Evolutionary conservation across 1,284 basidiomycete species (phyloP).

Genomic region (Pseudomicrostroma phylloplanum): DNA sequence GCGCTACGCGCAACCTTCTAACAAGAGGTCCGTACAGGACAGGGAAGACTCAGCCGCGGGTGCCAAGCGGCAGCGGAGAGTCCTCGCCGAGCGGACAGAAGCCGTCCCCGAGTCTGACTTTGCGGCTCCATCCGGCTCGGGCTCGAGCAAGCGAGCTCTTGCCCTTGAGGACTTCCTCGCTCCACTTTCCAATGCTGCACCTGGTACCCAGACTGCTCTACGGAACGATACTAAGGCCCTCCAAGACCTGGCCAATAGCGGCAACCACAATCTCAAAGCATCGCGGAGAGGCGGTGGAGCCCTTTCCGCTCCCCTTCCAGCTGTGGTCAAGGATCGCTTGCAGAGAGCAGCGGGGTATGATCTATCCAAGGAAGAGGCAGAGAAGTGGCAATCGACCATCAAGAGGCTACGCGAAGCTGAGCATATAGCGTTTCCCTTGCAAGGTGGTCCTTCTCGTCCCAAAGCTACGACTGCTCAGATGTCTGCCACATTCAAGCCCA

Average conservation of each 20-base stretch:
- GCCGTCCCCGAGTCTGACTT: constrained; percentile 63
- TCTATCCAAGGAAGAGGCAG: constrained; percentile 80
- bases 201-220: constrained; percentile 23
- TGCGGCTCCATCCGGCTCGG: constrained; percentile 35
- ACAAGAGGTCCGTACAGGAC: constrained; percentile 4
- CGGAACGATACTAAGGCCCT: constrained; percentile 34
- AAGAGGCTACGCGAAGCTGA: constrained; percentile 62
- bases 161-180: constrained; percentile 67
- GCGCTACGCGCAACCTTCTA: neutral
- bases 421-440: constrained; percentile 83
- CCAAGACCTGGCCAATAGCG: constrained; percentile 9
- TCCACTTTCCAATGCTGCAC: constrained; percentile 50
- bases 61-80: constrained; percentile 58
- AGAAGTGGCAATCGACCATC: constrained; percentile 88
- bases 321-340: constrained; percentile 76
- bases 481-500: constrained; percentile 59
- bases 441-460: constrained; percentile 53
- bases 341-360: constrained; percentile 92
- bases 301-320: constrained; percentile 77
- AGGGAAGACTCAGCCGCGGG: constrained; percentile 8
- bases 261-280: constrained; percentile 45
- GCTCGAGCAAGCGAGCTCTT: constrained; percentile 23
- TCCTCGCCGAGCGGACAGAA: constrained; percentile 67
- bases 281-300: constrained; percentile 58
- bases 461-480: constrained; percentile 60